These are phyloP conservation scores for Ceratobasidium sp. DNA, from an alignment of 1,284 basidiomycete species.

Conservation along the genomic window DNA sequence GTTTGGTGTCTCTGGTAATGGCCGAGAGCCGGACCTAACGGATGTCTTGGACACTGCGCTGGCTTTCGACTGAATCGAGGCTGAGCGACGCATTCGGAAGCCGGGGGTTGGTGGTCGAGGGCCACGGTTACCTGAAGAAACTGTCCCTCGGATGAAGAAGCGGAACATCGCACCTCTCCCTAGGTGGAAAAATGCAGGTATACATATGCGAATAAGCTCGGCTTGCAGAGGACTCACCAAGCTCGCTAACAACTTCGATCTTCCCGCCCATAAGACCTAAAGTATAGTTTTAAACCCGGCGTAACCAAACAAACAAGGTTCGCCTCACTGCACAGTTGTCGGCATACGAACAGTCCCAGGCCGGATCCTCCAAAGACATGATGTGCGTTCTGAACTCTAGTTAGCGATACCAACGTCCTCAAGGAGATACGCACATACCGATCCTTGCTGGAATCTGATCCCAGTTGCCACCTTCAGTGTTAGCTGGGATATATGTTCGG, in stretches of 20 bases:
- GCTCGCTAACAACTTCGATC: conserved; percentile 50
- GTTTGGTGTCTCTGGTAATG: conserved; percentile 30
- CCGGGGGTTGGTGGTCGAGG: background rate
- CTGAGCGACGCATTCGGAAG: conserved; percentile 12
- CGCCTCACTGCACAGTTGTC: conserved; percentile 52
- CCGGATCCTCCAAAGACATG: conserved; percentile 52
- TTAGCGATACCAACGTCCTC: background rate
- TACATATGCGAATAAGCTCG: background rate
- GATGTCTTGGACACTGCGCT: conserved; percentile 23
- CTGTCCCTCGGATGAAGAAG: conserved; percentile 51
- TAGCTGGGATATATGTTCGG: background rate
- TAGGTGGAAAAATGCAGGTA: conserved; percentile 2
- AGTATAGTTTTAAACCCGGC: too few species aligned
- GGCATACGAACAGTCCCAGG: conserved; percentile 51
- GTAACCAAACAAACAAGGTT: too few species aligned
- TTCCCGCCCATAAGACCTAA: conserved; percentile 51
- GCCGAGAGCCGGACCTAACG: conserved; percentile 9
- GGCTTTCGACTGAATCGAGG: conserved; percentile 35
- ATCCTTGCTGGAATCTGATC: conserved; percentile 51
- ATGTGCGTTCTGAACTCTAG: conserved; percentile 42
- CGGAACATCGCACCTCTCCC: conserved; percentile 52
- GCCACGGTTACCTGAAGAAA: background rate
- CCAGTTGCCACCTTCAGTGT: too few species aligned
- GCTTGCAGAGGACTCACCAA: conserved; percentile 11
- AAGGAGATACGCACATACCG: conserved; percentile 35